phyloP scores from a whole-genome alignment of 441 rosid genomes.

The Corymbia citriodora region DNA sequence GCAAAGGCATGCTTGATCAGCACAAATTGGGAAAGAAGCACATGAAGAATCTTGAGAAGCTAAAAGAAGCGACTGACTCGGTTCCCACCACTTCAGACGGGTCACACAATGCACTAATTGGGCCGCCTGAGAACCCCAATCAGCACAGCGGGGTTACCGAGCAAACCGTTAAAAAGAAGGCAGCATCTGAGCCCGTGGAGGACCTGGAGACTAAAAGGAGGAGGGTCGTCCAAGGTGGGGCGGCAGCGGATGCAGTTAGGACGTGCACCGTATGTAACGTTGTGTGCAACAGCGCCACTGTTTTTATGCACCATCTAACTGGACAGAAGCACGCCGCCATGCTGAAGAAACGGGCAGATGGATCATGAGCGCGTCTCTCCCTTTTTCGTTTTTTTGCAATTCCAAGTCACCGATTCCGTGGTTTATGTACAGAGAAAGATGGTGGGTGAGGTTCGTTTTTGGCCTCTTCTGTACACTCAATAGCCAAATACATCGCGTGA shows the following conservation, averaged over 20 bases:
- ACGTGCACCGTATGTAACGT: slow-evolving; percentile 37
- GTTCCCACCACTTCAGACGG: neutral
- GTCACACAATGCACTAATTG: slow-evolving; percentile 14
- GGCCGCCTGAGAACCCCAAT: slow-evolving; percentile 24
- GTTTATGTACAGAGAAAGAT: neutral
- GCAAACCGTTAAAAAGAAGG: slow-evolving; percentile 18
- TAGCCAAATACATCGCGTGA: neutral
- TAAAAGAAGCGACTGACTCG: neutral
- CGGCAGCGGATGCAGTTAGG: slow-evolving; percentile 34
- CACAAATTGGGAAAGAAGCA: slow-evolving; percentile 52
- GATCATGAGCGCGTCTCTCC: slow-evolving; percentile 7
- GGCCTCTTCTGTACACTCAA: neutral
- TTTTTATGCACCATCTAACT: slow-evolving; percentile 27
- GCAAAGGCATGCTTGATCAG: slow-evolving; percentile 36
- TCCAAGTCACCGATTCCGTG: neutral
- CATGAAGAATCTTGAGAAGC: slow-evolving; percentile 38
- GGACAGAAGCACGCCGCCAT: slow-evolving; percentile 40
- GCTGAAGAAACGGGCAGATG: slow-evolving; percentile 10
- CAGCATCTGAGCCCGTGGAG: slow-evolving; percentile 4
- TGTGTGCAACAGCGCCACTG: slow-evolving; percentile 41
- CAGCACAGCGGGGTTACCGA: neutral
- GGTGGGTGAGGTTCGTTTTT: neutral
- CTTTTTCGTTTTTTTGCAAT: neutral
- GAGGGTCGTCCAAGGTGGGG: slow-evolving; percentile 34
- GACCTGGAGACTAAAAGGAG: slow-evolving; percentile 39